Evolutionary conservation across 768 basidiomycete species (phyloP), one percentile per base, ranked within the genome.

Genomic region (Crucibulum laeve): DNA sequence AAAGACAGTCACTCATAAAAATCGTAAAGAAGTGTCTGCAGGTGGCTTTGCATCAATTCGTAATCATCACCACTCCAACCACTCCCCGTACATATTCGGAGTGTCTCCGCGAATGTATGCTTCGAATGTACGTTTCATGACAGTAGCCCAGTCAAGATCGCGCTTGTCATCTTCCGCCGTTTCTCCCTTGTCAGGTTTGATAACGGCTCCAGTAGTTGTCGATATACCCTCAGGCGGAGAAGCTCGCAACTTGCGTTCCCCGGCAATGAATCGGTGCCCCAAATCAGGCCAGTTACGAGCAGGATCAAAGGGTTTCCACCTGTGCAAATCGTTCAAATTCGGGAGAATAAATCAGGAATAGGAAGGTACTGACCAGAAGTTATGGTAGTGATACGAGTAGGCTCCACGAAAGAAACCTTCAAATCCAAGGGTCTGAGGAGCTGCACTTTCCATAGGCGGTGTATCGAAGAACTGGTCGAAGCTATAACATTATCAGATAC

Each of bases 231-330:
- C n/a, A 8, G 53, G 46, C n/a, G n/a, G n/a, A 24, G 69, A 65
- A 25, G 64, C 65, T 33, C 86, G 83, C 6, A 83, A 82, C 32
- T 71, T 65, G 40, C 73, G 76, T 67, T 97, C 94, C 25, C 85
- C 87, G 10, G 77, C 77, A 17, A 69, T 68, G 61, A 97, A 97
- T 14, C 74, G 78, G 8, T 77, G 68, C 1, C 95, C 95, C 21
- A 98, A 77, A 58, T 97, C 95, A 2, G 95, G 95, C 82, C 84
- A 97, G 60, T 98, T 94, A n/a, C 94, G 83, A 5, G 79, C 65
- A 1, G 88, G 77, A 63, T 99, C 95, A 53, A 97, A 96, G 4
- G 94, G 89, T 50, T 87, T 84, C 95, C 95, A 96, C 93, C 93
- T 94, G 51, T 39, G 21, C 21, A 18, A 32, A 32, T 30, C 13